Evolutionary conservation across 257 asterid species (phyloP).

Genomic region (Galeopsis tetrahit): DNA sequence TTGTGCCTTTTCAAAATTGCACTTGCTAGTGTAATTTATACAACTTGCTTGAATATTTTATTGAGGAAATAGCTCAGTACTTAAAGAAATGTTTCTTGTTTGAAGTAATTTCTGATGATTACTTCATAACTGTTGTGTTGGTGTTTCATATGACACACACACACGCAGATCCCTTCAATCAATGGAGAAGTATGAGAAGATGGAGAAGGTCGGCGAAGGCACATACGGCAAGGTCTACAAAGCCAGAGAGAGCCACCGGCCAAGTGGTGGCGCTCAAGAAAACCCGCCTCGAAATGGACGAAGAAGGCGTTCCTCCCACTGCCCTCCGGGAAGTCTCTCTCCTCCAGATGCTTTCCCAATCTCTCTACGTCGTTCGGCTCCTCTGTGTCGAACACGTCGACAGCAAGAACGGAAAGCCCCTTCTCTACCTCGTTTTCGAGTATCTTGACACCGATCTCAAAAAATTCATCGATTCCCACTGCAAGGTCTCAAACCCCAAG

Average conservation of each 20-base stretch:
- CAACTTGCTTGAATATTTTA: too few relatives aligned
- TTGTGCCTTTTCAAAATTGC: too few relatives aligned
- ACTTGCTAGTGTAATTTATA: too few relatives aligned
- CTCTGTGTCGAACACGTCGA: conserved; percentile 89
- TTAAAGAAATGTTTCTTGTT: too few relatives aligned
- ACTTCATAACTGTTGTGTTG: too few relatives aligned
- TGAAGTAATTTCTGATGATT: too few relatives aligned
- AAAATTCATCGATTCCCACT: conserved; percentile 81
- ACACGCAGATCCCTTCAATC: too few relatives aligned
- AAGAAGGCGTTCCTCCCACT: conserved; percentile 95
- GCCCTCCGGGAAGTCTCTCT: conserved; percentile 92
- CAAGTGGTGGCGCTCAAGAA: conserved; percentile 93
- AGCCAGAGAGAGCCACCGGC: conserved; percentile 89
- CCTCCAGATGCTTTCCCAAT: conserved; percentile 95
- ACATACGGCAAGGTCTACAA: conserved; percentile 97
- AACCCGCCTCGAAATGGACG: conserved; percentile 97
- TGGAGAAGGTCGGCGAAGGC: conserved; percentile 98
- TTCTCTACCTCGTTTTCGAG: conserved; percentile 89
- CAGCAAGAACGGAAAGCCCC: conserved; percentile 84
- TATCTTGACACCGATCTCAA: conserved; percentile 92
- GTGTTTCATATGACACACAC: too few relatives aligned
- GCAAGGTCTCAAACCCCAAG: conserved; percentile 80
- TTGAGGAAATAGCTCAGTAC: too few relatives aligned
- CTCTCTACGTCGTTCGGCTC: conserved; percentile 84
- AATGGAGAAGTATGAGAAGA: too few relatives aligned